phyloP scores from a whole-genome alignment of 192 early-diverging fungal species.

The Gamsiella multidivaricata region DNA sequence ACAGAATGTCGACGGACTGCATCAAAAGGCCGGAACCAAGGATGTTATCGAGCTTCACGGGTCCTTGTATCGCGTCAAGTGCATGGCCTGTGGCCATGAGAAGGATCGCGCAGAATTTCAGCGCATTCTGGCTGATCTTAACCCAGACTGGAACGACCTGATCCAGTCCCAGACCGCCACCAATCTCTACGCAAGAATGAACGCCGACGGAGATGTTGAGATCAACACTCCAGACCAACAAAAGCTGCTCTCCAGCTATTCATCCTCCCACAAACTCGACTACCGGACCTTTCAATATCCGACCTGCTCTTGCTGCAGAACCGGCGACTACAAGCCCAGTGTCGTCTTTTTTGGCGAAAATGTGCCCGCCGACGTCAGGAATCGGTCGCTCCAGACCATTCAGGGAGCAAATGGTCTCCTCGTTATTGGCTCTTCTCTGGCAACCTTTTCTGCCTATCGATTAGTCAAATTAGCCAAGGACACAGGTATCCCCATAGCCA shows the following conservation, averaged over 20 bases:
- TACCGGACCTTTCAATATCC: constrained; percentile 82
- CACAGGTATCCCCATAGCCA: constrained; percentile 67
- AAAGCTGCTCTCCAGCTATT: background rate
- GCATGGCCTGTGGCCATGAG: constrained; percentile 73
- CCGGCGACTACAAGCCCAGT: constrained; percentile 75
- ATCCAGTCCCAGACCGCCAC: constrained; percentile 50
- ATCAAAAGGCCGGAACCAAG: constrained; percentile 67
- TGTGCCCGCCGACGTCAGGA: constrained; percentile 65
- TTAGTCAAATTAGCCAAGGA: constrained; percentile 75
- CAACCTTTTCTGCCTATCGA: constrained; percentile 86
- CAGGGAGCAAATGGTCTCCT: constrained; percentile 71
- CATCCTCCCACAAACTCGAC: constrained; percentile 6
- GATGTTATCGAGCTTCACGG: constrained; percentile 89
- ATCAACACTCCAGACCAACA: constrained; percentile 26
- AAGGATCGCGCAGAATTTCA: constrained; percentile 74
- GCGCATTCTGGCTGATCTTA: constrained; percentile 67
- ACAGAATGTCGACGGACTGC: constrained; percentile 93
- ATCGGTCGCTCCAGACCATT: constrained; percentile 67
- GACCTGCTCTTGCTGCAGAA: constrained; percentile 70
- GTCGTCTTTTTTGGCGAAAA: constrained; percentile 95
- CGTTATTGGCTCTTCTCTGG: constrained; percentile 83
- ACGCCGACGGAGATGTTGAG: constrained; percentile 53
- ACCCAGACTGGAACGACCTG: constrained; percentile 72
- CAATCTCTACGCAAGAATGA: constrained; percentile 63
- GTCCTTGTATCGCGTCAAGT: constrained; percentile 77